These are phyloP conservation scores for Candida pseudoviswanathii DNA, from an alignment of 1,139 yeast species.

Conservation along the genomic window DNA sequence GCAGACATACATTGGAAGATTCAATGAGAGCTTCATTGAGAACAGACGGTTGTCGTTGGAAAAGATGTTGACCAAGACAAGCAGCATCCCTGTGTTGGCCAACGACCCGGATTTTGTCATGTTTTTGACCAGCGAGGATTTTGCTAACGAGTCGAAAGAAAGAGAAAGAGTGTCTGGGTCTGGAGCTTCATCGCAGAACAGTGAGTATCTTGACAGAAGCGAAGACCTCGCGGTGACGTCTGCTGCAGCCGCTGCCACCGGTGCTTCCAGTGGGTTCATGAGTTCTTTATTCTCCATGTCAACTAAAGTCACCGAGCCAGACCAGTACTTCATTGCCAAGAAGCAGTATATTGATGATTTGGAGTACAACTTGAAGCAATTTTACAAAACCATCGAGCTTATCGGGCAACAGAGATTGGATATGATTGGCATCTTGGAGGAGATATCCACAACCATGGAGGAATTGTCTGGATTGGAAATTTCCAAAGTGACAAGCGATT, in stretches of 20 bases:
- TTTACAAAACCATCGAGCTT: slow-evolving; percentile 71
- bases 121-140: slow-evolving; percentile 76
- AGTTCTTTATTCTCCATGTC: slow-evolving; percentile 60
- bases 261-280: slow-evolving; percentile 55
- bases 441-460: slow-evolving; percentile 61
- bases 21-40: slow-evolving; percentile 86
- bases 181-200: slow-evolving; percentile 49
- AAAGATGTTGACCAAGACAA: slow-evolving; percentile 76
- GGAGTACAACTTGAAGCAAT: slow-evolving; percentile 70
- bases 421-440: slow-evolving; percentile 50
- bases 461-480: slow-evolving; percentile 77
- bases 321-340: slow-evolving; percentile 72
- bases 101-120: slow-evolving; percentile 75
- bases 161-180: slow-evolving; percentile 60
- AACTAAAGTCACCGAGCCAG: slow-evolving; percentile 74
- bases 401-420: slow-evolving; percentile 79
- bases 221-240: slow-evolving; percentile 20
- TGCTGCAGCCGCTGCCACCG: slow-evolving; percentile 22
- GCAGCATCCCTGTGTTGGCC: slow-evolving; percentile 56
- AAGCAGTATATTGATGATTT: slow-evolving; percentile 69
- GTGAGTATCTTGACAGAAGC: slow-evolving; percentile 42
- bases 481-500: slow-evolving; percentile 62
- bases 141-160: slow-evolving; percentile 63
- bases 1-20: slow-evolving; percentile 82
- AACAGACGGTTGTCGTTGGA: slow-evolving; percentile 85